Percentiles rank a stretch among this genome's conserved stretches.
Evolutionary conservation across 2,329 filamentous ascomycete genomes (phyloP).

Genomic region (Fusarium sp.): DNA sequence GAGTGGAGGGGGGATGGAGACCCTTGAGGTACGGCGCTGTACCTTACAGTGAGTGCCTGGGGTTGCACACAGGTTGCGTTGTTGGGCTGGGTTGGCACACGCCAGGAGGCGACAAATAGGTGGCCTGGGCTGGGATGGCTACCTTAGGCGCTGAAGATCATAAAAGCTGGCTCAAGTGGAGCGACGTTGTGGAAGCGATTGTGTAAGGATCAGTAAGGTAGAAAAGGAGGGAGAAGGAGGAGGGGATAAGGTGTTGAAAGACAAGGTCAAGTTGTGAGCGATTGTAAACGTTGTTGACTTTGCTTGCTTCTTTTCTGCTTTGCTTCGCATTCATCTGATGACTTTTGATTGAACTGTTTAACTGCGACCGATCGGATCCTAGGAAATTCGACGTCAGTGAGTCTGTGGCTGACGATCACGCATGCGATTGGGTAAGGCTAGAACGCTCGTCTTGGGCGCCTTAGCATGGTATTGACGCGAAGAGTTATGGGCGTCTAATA

Average conservation of each 20-base stretch:
- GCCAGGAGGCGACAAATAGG: slow-evolving; percentile 23
- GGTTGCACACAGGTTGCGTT: slow-evolving; percentile 15
- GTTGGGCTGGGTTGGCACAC: slow-evolving; percentile 17
- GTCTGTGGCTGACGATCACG: slow-evolving; percentile 5
- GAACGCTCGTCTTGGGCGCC: slow-evolving; percentile 3
- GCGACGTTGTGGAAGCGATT: slow-evolving; percentile 37
- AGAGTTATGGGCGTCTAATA: background rate
- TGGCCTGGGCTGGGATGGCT: slow-evolving; percentile 25
- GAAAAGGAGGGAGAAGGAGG: slow-evolving; percentile 5
- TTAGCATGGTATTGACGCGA: slow-evolving; percentile 1
- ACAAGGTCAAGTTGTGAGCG: background rate
- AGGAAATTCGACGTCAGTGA: slow-evolving; percentile 8
- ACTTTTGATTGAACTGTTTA: slow-evolving; percentile 20
- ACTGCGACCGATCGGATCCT: slow-evolving; percentile 30
- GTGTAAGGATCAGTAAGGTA: slow-evolving; percentile 29
- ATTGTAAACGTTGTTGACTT: slow-evolving; percentile 7
- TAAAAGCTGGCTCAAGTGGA: slow-evolving; percentile 24
- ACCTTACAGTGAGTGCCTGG: slow-evolving; percentile 43
- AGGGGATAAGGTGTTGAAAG: background rate
- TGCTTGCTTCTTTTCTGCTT: slow-evolving; percentile 22
- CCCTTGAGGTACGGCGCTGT: slow-evolving; percentile 23
- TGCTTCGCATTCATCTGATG: slow-evolving; percentile 25
- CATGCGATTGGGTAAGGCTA: slow-evolving; percentile 2
- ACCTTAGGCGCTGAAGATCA: background rate
- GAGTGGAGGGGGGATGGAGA: slow-evolving; percentile 24